phyloP scores from a whole-genome alignment of 208 protist species.

The Strigomonas culicis region DNA sequence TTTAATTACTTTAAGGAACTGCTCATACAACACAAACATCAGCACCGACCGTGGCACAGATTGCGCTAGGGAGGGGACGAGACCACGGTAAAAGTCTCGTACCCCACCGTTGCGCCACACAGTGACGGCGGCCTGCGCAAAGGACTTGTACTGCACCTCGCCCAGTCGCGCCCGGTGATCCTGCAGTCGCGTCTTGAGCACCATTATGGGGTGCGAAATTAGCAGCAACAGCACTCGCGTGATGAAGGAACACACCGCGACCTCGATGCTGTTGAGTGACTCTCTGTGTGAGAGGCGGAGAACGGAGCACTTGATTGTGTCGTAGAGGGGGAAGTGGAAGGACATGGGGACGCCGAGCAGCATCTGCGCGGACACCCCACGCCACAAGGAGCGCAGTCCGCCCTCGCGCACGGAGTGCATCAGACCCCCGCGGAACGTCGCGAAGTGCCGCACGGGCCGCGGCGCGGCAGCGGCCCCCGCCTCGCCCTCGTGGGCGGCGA shows the following conservation, averaged over 20 bases:
- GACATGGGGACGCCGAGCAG: constrained; percentile 79
- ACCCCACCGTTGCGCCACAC: constrained; percentile 40
- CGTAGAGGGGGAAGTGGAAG: constrained; percentile 81
- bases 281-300: constrained; percentile 9
- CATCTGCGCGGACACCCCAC: constrained; percentile 71
- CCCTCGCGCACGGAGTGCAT: constrained; percentile 40
- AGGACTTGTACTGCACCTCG: constrained; percentile 59
- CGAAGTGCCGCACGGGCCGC: constrained; percentile 28
- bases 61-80: constrained; percentile 56
- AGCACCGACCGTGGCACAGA: constrained; percentile 70
- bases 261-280: constrained; percentile 42
- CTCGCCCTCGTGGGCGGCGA: constrained; percentile 12
- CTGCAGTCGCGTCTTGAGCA: constrained; percentile 84
- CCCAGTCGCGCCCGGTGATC: constrained; percentile 71
- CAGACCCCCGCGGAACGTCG: constrained; percentile 58
- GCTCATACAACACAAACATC: constrained; percentile 79
- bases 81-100: constrained; percentile 64
- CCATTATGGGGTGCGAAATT: constrained; percentile 55
- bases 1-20: constrained; percentile 55
- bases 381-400: constrained; percentile 72
- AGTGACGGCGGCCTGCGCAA: constrained; percentile 46
- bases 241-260: constrained; percentile 56
- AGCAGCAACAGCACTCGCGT: constrained; percentile 57
- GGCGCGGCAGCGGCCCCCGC: constrained; percentile 10
- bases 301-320: constrained; percentile 50